Percentiles rank a stretch among this genome's conserved stretches.
Conservation (phyloP, 257 asterid genomes). For the Lycium barbarum region DNA sequence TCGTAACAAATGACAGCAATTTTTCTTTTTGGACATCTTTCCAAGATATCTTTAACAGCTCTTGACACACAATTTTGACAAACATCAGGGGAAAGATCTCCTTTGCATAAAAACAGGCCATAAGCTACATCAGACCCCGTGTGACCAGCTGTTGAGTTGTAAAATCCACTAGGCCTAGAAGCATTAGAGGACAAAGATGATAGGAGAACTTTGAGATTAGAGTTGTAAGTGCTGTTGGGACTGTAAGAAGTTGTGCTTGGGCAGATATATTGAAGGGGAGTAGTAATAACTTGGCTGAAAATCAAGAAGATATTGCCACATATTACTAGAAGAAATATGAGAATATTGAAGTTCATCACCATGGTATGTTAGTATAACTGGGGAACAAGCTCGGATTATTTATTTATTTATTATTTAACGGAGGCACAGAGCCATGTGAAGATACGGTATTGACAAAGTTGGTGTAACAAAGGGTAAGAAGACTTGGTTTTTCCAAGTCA, state of each 20-base stretch:
- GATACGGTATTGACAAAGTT: too few relatives aligned
- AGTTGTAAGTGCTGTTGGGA: slow-evolving; percentile 9
- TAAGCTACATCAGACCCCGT: neutral
- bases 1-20: neutral
- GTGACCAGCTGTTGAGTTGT: slow-evolving; percentile 18
- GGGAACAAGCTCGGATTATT: too few relatives aligned
- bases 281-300: too few relatives aligned
- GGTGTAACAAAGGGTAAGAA: too few relatives aligned
- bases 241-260: neutral
- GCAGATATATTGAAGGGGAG: neutral
- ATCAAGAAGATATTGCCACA: too few relatives aligned
- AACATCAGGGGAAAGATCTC: slow-evolving; percentile 10
- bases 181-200: slow-evolving; percentile 28
- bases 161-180: slow-evolving; percentile 22
- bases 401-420: too few relatives aligned
- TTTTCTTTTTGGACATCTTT: slow-evolving; percentile 23
- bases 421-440: too few relatives aligned
- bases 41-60: neutral
- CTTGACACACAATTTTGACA: slow-evolving; percentile 29
- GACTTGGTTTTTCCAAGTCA: too few relatives aligned
- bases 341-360: too few relatives aligned
- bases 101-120: slow-evolving; percentile 38
- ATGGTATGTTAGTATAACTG: too few relatives aligned
- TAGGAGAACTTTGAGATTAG: slow-evolving; percentile 28
- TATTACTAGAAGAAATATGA: too few relatives aligned